Conservation (phyloP, 2,329 filamentous ascomycete species). For the Colletotrichum sp. region DNA sequence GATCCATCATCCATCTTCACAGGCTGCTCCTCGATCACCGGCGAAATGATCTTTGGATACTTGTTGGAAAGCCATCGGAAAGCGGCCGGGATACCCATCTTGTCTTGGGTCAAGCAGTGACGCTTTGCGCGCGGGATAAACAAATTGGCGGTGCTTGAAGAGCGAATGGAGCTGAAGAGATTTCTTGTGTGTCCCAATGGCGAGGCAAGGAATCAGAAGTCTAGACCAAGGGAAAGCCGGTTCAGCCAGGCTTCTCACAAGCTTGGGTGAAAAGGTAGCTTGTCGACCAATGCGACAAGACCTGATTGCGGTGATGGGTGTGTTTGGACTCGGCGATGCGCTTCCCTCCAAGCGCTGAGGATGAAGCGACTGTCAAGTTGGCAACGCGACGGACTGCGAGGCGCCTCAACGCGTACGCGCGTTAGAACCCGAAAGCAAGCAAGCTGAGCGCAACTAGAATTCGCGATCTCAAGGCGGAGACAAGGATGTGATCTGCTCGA, state of each 20-base stretch:
- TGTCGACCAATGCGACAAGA: neutral
- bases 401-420: neutral
- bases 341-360: neutral
- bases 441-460: neutral
- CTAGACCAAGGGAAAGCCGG: neutral
- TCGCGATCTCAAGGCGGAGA: neutral
- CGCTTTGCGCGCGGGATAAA: neutral
- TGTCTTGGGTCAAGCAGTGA: constrained; percentile 23
- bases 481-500: neutral
- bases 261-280: neutral
- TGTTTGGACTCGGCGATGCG: neutral
- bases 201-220: neutral
- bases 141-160: neutral
- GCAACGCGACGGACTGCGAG: neutral
- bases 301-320: neutral
- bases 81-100: constrained; percentile 92
- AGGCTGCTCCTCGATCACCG: constrained; percentile 86
- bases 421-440: neutral
- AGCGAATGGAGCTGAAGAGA: neutral
- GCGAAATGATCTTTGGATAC: constrained; percentile 95
- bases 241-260: neutral
- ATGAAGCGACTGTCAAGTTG: neutral
- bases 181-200: neutral
- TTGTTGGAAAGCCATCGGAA: constrained; percentile 97
- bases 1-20: constrained; percentile 81